phyloP scores from a whole-genome alignment of 1,284 basidiomycete species.

The Moesziomyces parantarcticus region DNA sequence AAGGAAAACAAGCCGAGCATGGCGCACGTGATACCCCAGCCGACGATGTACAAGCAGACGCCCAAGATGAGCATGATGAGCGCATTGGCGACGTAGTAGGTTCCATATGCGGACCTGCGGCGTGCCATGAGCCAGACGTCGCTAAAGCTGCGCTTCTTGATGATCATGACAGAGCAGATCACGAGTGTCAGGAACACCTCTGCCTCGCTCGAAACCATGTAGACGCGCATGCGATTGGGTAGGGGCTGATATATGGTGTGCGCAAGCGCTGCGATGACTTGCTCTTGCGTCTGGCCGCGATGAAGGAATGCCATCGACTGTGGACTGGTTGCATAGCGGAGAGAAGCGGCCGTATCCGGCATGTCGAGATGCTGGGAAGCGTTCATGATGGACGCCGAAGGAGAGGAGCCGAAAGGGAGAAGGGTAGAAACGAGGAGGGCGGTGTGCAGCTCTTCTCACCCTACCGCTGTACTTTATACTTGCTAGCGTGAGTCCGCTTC shows the following conservation, averaged over 20 bases:
- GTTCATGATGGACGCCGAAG: too few species aligned
- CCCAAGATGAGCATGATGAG: conserved; percentile 4
- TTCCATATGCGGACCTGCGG: conserved; percentile 3
- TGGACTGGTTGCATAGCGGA: not conserved
- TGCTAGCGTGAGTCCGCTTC: too few species aligned
- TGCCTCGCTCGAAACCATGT: conserved; percentile 7
- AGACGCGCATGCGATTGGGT: not conserved
- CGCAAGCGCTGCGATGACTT: not conserved
- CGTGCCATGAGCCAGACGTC: conserved; percentile 10
- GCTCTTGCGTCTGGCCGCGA: not conserved
- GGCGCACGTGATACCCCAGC: not conserved
- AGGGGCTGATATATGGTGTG: conserved; percentile 1
- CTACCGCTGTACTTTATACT: too few species aligned
- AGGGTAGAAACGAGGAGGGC: too few species aligned
- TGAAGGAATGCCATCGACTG: conserved; percentile 5
- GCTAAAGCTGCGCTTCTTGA: conserved; percentile 5
- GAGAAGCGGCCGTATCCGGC: not conserved
- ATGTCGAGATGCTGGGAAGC: not conserved
- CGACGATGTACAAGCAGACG: conserved; percentile 4
- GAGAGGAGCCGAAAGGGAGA: too few species aligned
- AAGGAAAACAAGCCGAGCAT: not conserved
- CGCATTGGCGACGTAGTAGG: conserved; percentile 7
- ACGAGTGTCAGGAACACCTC: conserved; percentile 2
- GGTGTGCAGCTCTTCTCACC: too few species aligned
- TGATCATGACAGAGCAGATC: conserved; percentile 3